A percentile compares a stretch with the other conserved stretches of the same genome.
These are phyloP conservation scores for Trypanosoma mega DNA, from an alignment of 208 protist species.

Conservation along the genomic window DNA sequence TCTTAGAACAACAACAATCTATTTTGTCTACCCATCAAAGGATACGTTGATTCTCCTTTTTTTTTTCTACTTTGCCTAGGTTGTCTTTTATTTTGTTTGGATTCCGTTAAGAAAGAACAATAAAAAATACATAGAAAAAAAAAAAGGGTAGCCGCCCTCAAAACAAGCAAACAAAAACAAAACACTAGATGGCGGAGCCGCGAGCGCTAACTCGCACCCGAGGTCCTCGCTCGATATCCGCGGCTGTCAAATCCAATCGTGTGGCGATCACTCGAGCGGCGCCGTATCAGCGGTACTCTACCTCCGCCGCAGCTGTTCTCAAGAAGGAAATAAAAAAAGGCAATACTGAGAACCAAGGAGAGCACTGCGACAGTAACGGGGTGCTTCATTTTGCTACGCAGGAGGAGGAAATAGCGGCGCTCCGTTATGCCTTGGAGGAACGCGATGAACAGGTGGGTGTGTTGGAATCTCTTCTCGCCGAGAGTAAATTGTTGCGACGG, in stretches of 20 bases:
- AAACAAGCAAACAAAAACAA: too few relatives aligned
- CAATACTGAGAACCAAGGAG: too few relatives aligned
- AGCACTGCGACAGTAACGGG: too few relatives aligned
- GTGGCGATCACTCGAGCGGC: background rate
- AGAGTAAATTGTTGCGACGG: constrained; percentile 18
- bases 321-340: too few relatives aligned
- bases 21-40: background rate
- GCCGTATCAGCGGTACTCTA: background rate
- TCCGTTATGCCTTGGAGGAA: constrained; percentile 16
- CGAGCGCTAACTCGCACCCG: background rate
- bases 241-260: background rate
- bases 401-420: constrained; percentile 6
- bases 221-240: background rate
- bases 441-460: constrained; percentile 12
- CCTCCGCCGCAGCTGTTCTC: background rate
- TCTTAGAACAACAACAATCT: background rate
- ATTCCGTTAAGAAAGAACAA: background rate
- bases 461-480: constrained; percentile 19
- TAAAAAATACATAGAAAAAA: background rate
- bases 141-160: too few relatives aligned
- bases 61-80: background rate
- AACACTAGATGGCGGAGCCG: background rate
- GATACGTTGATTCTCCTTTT: too few relatives aligned
- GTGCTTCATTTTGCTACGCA: too few relatives aligned
- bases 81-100: constrained; percentile 2